A percentile compares a stretch with the other conserved stretches of the same genome.
These are phyloP conservation scores for Debaryomyces tyrocola DNA, from an alignment of 805 yeast genomes.

Conservation along the genomic window DNA sequence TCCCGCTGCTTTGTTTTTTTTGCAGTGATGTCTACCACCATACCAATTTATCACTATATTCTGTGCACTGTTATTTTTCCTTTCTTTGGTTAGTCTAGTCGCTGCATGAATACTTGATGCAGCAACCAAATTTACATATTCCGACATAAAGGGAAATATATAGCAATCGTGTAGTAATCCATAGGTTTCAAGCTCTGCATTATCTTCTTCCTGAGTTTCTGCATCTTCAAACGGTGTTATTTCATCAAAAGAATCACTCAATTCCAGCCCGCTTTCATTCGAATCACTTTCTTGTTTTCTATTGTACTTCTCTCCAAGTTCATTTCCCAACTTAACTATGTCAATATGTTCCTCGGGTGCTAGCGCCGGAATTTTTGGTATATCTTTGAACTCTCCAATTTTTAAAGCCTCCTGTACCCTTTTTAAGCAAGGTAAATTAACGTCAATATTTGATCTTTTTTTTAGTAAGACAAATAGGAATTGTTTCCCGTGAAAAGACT, in stretches of 20 bases:
- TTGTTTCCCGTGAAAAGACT: slow-evolving; percentile 48
- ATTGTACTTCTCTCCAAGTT: neutral
- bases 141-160: slow-evolving; percentile 50
- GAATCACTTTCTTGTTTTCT: neutral
- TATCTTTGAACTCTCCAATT: neutral
- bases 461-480: slow-evolving; percentile 44
- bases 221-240: neutral
- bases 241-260: neutral
- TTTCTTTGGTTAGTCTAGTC: slow-evolving; percentile 22
- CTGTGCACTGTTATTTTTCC: slow-evolving; percentile 12
- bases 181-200: slow-evolving; percentile 24
- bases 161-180: slow-evolving; percentile 69
- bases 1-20: slow-evolving; percentile 56
- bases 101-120: slow-evolving; percentile 61
- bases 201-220: slow-evolving; percentile 6
- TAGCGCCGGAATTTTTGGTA: neutral
- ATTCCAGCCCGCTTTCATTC: neutral
- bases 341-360: neutral
- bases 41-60: slow-evolving; percentile 64
- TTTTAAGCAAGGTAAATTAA: slow-evolving; percentile 3
- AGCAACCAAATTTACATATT: slow-evolving; percentile 49
- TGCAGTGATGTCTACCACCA: slow-evolving; percentile 78
- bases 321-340: neutral
- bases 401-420: slow-evolving; percentile 3
- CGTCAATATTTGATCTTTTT: slow-evolving; percentile 15